Conservation (phyloP, 2,329 filamentous ascomycete species). For the Cladophialophora exuberans region DNA sequence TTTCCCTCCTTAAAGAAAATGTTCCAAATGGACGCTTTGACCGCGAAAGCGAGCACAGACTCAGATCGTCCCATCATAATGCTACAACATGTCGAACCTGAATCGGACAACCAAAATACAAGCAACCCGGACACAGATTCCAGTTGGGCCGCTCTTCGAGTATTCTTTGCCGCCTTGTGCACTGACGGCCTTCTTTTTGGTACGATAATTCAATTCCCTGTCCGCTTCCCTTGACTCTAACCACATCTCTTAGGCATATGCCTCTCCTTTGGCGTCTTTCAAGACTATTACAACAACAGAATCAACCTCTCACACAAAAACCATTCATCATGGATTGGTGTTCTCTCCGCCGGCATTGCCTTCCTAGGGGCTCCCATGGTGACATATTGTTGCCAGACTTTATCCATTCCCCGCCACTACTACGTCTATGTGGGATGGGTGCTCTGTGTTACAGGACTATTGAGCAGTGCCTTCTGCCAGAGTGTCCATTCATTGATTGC, state of each 20-base stretch:
- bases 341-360: constrained; percentile 9
- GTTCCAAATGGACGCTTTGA: neutral
- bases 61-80: neutral
- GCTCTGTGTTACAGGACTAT: constrained; percentile 32
- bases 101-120: neutral
- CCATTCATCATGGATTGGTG: constrained; percentile 22
- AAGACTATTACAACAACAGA: constrained; percentile 19
- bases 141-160: constrained; percentile 6
- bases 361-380: constrained; percentile 5
- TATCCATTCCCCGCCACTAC: neutral
- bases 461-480: constrained; percentile 49
- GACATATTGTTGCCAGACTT: constrained; percentile 10
- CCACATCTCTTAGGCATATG: constrained; percentile 9
- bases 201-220: neutral
- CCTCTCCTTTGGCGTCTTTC: constrained; percentile 22
- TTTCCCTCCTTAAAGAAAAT: no score
- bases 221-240: neutral
- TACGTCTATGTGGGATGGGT: constrained; percentile 19
- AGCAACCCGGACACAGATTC: neutral
- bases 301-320: neutral
- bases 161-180: constrained; percentile 5
- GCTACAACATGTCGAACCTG: neutral
- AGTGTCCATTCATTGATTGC: constrained; percentile 49
- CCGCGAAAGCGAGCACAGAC: neutral
- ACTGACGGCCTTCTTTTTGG: constrained; percentile 13